Base-by-base conservation (phyloP, 257 asterid species). In the Penstemon davidsonii region DNA sequence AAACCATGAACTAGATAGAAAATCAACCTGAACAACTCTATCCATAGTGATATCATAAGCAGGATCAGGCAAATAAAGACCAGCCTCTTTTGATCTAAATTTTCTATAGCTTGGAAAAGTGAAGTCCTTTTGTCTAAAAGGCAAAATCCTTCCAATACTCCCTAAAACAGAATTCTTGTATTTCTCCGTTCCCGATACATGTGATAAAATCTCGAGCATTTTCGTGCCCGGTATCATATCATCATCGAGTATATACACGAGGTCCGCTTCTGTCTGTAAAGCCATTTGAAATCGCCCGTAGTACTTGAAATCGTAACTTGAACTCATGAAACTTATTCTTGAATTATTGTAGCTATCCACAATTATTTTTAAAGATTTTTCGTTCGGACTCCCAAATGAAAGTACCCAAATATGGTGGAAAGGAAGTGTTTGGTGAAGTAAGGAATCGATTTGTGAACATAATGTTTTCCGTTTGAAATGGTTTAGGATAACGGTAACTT, bases 201-300 rank as follows among this genome's bases (percentile, higher is more conserved):
- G 99, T 0, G 96, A 80, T 71, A 94, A 54, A 37, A 88, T 87
- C 77, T 91, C 83, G 61, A 91, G 67, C 97, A 94, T 88, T 41
- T 87, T 91, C 38, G 10, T 82, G 0, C 99, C 99, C 0, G 97
- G 99, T 19, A 94, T 91, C 99, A 94, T 91, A 38, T 94, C 99
- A 57, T 91, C 99, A 40, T 94, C 99, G 0, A 91, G 76, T 5
- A 94, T 86, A 56, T 94, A 94, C 0, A 91, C 96, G 0, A 94
- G 82, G 25, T 94, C 97, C 0, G 87, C 86, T 25, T 94, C 97
- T 0, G 97, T 94, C 64, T 94, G 97, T 43, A 94, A 67, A 0
- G 99, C 97, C 93, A 94, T 79, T 51, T 94, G 97, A 62, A 94
- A 91, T 33, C 99, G 82, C 4, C 99, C 99, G 33, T 88, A 94